Conservation (phyloP, 2,329 filamentous ascomycete species). For the Diaporthe sp. region DNA sequence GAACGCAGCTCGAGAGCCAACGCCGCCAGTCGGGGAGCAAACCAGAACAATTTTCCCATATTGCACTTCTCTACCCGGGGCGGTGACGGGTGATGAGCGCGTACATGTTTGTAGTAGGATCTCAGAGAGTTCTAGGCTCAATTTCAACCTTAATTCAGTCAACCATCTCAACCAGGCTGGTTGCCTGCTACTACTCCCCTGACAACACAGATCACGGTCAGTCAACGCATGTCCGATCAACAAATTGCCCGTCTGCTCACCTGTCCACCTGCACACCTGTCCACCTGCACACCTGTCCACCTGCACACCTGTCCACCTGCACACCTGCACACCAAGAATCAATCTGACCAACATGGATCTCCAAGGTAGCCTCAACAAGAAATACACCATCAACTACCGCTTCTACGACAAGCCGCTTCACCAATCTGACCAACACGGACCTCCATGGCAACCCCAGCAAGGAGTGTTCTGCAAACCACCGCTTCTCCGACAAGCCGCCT, state of each 20-base stretch:
- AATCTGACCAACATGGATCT: conserved; percentile 82
- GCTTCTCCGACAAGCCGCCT: no score
- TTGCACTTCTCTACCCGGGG: background rate
- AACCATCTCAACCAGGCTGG: conserved; percentile 9
- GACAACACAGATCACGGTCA: background rate
- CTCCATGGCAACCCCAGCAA: no score
- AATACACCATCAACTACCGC: no score
- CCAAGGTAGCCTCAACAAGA: no score
- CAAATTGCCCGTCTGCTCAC: background rate
- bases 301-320: no score
- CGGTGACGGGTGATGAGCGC: background rate
- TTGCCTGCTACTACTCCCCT: background rate
- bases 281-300: no score
- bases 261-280: no score
- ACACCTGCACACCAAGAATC: no score
- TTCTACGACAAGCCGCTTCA: no score
- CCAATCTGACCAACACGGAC: no score
- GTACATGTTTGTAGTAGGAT: background rate
- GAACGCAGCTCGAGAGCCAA: conserved; percentile 44
- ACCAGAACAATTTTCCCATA: conserved; percentile 30
- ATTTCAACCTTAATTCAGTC: conserved; percentile 12
- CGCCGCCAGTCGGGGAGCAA: background rate
- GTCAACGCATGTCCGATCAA: background rate
- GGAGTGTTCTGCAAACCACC: no score
- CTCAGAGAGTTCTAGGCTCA: background rate